Evolutionary conservation across 371 early-diverging fungal genomes (phyloP).

Genomic region (Gilbertella persicaria): DNA sequence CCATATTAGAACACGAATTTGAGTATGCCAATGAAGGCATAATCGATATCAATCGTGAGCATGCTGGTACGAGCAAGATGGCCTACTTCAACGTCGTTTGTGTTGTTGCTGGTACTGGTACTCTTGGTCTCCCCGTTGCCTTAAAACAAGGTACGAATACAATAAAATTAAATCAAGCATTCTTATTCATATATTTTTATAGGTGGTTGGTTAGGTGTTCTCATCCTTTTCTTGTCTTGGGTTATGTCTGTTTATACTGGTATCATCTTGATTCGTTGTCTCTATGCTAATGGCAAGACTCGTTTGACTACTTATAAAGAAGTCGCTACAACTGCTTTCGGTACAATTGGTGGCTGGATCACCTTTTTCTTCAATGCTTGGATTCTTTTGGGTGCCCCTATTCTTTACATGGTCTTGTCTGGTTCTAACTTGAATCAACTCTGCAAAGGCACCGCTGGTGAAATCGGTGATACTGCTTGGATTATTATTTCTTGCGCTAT

Average conservation of each 20-base stretch:
- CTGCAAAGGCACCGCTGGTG: slow-evolving; percentile 38
- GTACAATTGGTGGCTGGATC: slow-evolving; percentile 41
- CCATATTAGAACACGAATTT: slow-evolving; percentile 10
- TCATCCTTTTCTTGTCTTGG: slow-evolving; percentile 76
- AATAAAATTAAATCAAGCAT: no score
- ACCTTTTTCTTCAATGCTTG: slow-evolving; percentile 59
- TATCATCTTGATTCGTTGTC: slow-evolving; percentile 36
- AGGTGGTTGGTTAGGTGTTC: slow-evolving; percentile 79
- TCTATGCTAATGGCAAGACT: slow-evolving; percentile 39
- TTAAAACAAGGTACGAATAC: slow-evolving; percentile 64
- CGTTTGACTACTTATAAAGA: slow-evolving; percentile 46
- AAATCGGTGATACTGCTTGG: slow-evolving; percentile 50
- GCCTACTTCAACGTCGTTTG: slow-evolving; percentile 52
- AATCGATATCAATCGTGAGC: slow-evolving; percentile 22
- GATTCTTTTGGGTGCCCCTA: slow-evolving; percentile 55
- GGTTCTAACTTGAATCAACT: slow-evolving; percentile 52
- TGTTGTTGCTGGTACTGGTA: slow-evolving; percentile 85
- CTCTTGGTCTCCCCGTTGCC: slow-evolving; percentile 81
- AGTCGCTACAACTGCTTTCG: slow-evolving; percentile 40
- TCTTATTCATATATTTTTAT: slow-evolving; percentile 58
- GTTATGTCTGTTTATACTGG: slow-evolving; percentile 64
- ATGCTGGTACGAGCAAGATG: slow-evolving; percentile 22
- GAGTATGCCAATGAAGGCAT: slow-evolving; percentile 17
- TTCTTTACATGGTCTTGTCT: slow-evolving; percentile 58
- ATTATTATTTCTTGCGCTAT: slow-evolving; percentile 66